Evolutionary conservation across 345 rosid species (phyloP).

Genomic region (Corymbia maculata): DNA sequence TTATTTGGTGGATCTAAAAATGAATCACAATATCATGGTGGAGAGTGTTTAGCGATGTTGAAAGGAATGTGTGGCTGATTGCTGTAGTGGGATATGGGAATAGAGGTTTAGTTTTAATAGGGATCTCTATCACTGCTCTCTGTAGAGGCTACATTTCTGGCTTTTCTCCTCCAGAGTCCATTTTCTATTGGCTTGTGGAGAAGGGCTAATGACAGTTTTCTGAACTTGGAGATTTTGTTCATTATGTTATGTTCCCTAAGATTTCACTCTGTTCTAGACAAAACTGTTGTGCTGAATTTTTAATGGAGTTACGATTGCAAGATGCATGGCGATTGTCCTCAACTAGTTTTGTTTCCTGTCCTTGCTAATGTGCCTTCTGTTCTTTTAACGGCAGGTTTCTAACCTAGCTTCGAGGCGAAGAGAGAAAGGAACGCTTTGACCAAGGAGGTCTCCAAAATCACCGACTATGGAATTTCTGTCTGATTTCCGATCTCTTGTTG

Average conservation of each 20-base stretch:
- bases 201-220: neutral
- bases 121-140: neutral
- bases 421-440: conserved; percentile 55
- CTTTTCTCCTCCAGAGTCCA: neutral
- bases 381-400: conserved; percentile 45
- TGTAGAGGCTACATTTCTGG: neutral
- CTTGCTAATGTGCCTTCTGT: neutral
- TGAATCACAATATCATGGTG: neutral
- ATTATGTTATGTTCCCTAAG: neutral
- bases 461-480: conserved; percentile 79
- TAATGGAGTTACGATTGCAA: neutral
- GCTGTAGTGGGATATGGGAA: neutral
- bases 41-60: neutral
- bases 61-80: neutral
- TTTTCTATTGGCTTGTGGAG: neutral
- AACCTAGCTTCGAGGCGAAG: conserved; percentile 57
- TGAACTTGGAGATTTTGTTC: neutral
- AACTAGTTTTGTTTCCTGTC: neutral
- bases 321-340: neutral
- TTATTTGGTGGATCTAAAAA: neutral
- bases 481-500: conserved; percentile 10
- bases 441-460: conserved; percentile 81
- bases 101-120: neutral
- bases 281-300: neutral
- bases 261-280: neutral